Conservation (phyloP, 371 early-diverging fungal species). For the Rhizopus arrhizus region DNA sequence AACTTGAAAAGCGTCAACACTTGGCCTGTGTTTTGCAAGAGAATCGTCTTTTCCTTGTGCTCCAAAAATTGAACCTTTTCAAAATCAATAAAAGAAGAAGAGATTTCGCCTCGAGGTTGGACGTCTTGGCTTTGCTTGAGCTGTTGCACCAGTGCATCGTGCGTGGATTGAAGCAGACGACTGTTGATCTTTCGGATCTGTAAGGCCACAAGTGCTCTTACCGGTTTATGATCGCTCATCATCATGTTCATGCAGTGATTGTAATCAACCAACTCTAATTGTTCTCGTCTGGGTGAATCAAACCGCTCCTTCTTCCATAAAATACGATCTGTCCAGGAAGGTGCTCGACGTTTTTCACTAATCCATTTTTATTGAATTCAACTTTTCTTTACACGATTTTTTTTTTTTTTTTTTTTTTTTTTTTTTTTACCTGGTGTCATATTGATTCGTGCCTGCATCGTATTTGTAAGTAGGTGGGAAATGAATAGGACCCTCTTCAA, state of each 20-base stretch:
- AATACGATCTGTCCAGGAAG: constrained; percentile 94
- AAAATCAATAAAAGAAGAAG: constrained; percentile 68
- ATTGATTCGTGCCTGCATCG: constrained; percentile 78
- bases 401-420: not conserved
- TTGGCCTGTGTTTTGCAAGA: constrained; percentile 78
- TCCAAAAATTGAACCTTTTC: constrained; percentile 76
- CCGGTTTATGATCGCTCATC: constrained; percentile 94
- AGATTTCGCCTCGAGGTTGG: constrained; percentile 73
- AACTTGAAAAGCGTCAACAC: constrained; percentile 73
- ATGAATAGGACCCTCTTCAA: constrained; percentile 74
- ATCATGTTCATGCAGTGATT: constrained; percentile 64
- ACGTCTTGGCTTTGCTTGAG: constrained; percentile 82
- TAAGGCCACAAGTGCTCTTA: constrained; percentile 68
- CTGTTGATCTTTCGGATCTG: constrained; percentile 58
- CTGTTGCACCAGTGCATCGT: constrained; percentile 66
- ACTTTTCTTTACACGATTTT: not conserved
- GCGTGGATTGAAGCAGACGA: constrained; percentile 56
- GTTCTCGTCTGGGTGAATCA: constrained; percentile 9
- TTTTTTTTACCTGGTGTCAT: constrained; percentile 75
- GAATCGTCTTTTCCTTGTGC: constrained; percentile 56
- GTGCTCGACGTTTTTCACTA: constrained; percentile 83
- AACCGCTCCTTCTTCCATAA: constrained; percentile 72
- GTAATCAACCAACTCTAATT: constrained; percentile 56
- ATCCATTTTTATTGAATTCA: not conserved
- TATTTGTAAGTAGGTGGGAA: constrained; percentile 96